A percentile compares a stretch with the other conserved stretches of the same genome.
These are phyloP conservation scores for Pezicula neosporulosa DNA, from an alignment of 2,329 filamentous ascomycete genomes.

Conservation along the genomic window DNA sequence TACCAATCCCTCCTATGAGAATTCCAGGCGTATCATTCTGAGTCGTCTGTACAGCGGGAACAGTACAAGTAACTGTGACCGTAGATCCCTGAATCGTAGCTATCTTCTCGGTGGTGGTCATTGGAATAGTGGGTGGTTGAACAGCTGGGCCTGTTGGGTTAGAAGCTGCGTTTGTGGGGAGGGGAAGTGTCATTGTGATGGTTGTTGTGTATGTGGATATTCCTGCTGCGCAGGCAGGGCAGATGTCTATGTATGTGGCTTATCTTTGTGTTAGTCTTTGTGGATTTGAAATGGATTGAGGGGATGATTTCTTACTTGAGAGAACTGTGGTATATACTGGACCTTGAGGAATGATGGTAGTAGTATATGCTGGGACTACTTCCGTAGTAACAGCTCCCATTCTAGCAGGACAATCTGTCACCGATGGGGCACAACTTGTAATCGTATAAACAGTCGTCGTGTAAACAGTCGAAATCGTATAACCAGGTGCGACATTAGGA, in stretches of 20 bases:
- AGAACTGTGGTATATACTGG: conserved; percentile 16
- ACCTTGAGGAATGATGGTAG: conserved; percentile 5
- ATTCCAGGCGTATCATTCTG: too few relatives aligned
- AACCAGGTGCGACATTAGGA: background rate
- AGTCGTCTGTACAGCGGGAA: background rate
- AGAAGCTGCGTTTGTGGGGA: background rate
- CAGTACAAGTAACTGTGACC: background rate
- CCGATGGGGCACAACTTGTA: conserved; percentile 15
- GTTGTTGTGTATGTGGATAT: background rate
- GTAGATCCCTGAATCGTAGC: background rate
- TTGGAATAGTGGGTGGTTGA: background rate
- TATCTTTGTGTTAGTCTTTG: too few relatives aligned
- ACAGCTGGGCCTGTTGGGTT: background rate
- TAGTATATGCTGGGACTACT: conserved; percentile 24
- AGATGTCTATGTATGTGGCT: background rate
- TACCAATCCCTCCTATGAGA: too few relatives aligned
- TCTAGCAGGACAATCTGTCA: conserved; percentile 17
- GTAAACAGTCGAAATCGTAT: conserved; percentile 7
- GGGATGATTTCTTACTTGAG: conserved; percentile 1
- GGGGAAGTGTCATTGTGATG: background rate
- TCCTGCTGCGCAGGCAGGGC: background rate
- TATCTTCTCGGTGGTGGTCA: background rate
- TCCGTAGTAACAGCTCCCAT: conserved; percentile 16
- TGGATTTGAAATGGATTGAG: background rate
- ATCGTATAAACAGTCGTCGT: conserved; percentile 7